Conservation (phyloP, 495 filamentous ascomycete genomes). For the Xylona heveae region DNA sequence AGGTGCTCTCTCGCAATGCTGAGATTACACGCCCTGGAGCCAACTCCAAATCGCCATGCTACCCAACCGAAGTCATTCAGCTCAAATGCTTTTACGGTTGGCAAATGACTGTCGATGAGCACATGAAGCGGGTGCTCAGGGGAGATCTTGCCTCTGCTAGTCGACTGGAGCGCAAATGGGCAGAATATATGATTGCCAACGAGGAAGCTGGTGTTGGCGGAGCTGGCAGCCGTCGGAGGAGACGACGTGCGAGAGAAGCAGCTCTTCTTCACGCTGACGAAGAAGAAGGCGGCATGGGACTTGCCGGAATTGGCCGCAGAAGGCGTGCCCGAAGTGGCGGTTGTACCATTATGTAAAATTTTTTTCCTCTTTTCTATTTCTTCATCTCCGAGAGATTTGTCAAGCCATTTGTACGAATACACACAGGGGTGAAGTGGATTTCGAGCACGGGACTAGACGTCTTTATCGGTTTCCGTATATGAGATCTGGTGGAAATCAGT, state of each 20-base stretch:
- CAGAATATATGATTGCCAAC: slow-evolving; percentile 76
- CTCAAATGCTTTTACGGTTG: slow-evolving; percentile 90
- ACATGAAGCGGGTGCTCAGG: slow-evolving; percentile 59
- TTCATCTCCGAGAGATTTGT: no score
- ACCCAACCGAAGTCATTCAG: slow-evolving; percentile 52
- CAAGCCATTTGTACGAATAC: no score
- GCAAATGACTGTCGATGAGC: slow-evolving; percentile 87
- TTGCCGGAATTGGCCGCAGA: slow-evolving; percentile 4
- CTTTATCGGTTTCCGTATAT: no score
- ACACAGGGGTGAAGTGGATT: no score
- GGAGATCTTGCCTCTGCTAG: slow-evolving; percentile 50
- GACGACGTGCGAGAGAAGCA: slow-evolving; percentile 59
- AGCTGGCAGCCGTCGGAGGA: slow-evolving; percentile 36
- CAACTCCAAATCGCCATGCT: slow-evolving; percentile 19
- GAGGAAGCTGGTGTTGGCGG: slow-evolving; percentile 58
- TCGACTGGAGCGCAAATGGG: slow-evolving; percentile 75
- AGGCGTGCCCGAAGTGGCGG: slow-evolving; percentile 5
- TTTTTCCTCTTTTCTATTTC: no score
- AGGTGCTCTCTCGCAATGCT: slow-evolving; percentile 67
- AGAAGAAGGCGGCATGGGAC: slow-evolving; percentile 33
- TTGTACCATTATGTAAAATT: slow-evolving; percentile 7
- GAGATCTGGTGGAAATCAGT: no score
- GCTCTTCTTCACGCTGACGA: slow-evolving; percentile 56
- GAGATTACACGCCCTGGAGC: slow-evolving; percentile 26
- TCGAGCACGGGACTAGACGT: no score